A percentile compares a stretch with the other conserved stretches of the same genome.
These are phyloP conservation scores for Picocystis sp. DNA, from an alignment of 163 green algal species.

Conservation along the genomic window DNA sequence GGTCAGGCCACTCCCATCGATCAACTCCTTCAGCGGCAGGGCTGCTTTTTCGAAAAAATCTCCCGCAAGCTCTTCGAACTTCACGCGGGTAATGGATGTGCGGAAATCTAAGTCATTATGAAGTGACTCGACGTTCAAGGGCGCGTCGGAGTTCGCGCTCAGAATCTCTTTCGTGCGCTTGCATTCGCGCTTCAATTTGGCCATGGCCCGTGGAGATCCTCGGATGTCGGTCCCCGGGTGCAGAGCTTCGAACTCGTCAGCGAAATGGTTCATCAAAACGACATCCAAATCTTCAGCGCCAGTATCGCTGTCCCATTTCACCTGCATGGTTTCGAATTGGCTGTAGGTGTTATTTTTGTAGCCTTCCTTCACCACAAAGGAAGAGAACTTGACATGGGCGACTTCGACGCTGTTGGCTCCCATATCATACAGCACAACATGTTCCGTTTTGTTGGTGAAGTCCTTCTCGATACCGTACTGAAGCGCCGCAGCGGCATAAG, in stretches of 20 bases:
- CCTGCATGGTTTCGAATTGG: slow-evolving; percentile 77
- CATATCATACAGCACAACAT: slow-evolving; percentile 80
- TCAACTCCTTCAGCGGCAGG: slow-evolving; percentile 41
- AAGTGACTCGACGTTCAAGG: slow-evolving; percentile 68
- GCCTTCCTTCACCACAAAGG: slow-evolving; percentile 24
- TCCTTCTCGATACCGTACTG: slow-evolving; percentile 78
- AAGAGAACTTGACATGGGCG: slow-evolving; percentile 28
- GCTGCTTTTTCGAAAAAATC: slow-evolving; percentile 43
- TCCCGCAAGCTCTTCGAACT: slow-evolving; percentile 62
- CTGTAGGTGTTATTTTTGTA: slow-evolving; percentile 22
- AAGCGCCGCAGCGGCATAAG: slow-evolving; percentile 57
- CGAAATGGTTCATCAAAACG: slow-evolving; percentile 70
- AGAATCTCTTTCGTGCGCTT: slow-evolving; percentile 88
- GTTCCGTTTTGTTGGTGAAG: slow-evolving; percentile 63
- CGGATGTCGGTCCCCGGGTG: slow-evolving; percentile 12
- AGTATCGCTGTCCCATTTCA: slow-evolving; percentile 62
- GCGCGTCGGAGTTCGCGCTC: slow-evolving; percentile 55
- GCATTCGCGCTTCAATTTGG: slow-evolving; percentile 75
- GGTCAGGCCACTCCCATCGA: slow-evolving; percentile 57
- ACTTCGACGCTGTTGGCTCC: slow-evolving; percentile 35
- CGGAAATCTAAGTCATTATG: slow-evolving; percentile 75
- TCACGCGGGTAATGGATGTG: slow-evolving; percentile 49
- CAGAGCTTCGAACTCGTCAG: slow-evolving; percentile 56
- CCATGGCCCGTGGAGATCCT: slow-evolving; percentile 39
- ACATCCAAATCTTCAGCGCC: slow-evolving; percentile 62